Evolutionary conservation across 306 rosid species (phyloP).

Genomic region (Gleditsia sinensis): DNA sequence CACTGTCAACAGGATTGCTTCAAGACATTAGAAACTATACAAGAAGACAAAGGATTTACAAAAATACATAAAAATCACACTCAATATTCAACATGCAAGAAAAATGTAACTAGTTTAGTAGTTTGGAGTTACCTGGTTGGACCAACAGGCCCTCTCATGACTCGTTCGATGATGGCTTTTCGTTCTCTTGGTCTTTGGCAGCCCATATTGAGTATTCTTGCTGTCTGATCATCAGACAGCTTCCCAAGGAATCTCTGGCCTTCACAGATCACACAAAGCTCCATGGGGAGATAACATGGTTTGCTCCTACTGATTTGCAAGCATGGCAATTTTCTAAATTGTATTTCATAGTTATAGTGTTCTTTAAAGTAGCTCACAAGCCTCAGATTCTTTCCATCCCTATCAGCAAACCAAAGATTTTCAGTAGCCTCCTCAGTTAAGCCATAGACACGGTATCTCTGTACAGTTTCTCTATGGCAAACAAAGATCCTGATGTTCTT

Average conservation of each 20-base stretch:
- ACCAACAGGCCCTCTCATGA: constrained; percentile 80
- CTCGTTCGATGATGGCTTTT: constrained; percentile 81
- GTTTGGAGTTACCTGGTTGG: constrained; percentile 72
- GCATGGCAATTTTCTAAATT: constrained; percentile 83
- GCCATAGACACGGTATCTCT: constrained; percentile 85
- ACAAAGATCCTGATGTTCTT: constrained; percentile 91
- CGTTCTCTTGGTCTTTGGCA: constrained; percentile 91
- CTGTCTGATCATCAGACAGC: constrained; percentile 93
- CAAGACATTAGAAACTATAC: constrained; percentile 26
- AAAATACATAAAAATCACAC: constrained; percentile 23
- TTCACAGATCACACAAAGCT: constrained; percentile 94
- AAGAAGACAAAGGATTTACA: constrained; percentile 26
- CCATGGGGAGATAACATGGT: constrained; percentile 99
- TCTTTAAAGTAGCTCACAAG: constrained; percentile 85
- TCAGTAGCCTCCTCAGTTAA: constrained; percentile 92
- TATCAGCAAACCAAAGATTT: constrained; percentile 86
- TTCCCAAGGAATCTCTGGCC: constrained; percentile 97
- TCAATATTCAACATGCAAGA: constrained; percentile 21
- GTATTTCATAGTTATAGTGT: constrained; percentile 91
- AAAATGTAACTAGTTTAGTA: constrained; percentile 6
- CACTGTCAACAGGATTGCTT: constrained; percentile 56
- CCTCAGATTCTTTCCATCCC: constrained; percentile 83
- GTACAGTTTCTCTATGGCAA: constrained; percentile 95
- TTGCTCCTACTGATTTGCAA: constrained; percentile 92
- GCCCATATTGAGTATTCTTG: constrained; percentile 94